phyloP scores from a whole-genome alignment of 1,284 basidiomycete species.

The Omphalotus olearius region DNA sequence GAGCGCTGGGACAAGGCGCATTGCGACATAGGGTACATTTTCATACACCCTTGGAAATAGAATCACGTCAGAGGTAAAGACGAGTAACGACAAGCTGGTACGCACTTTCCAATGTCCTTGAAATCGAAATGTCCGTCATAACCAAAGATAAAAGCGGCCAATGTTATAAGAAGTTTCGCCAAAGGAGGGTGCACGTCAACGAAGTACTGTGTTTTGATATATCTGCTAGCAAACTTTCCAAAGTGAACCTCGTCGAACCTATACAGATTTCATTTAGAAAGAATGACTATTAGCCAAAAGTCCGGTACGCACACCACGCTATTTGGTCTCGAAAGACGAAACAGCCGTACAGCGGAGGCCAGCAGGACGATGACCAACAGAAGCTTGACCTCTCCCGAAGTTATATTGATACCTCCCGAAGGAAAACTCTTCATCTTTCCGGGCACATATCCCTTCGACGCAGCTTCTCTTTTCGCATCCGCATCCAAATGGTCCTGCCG shows the following conservation, averaged over 20 bases:
- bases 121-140: slow-evolving; percentile 96
- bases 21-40: slow-evolving; percentile 90
- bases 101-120: slow-evolving; percentile 93
- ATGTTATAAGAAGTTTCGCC: slow-evolving; percentile 92
- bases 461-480: slow-evolving; percentile 65
- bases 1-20: slow-evolving; percentile 90
- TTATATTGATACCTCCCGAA: slow-evolving; percentile 62
- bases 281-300: too few species aligned
- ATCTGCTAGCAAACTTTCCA: slow-evolving; percentile 91
- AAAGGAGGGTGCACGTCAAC: slow-evolving; percentile 98
- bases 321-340: slow-evolving; percentile 74
- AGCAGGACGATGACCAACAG: slow-evolving; percentile 61
- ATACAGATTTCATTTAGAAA: background rate
- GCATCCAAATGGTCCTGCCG: slow-evolving; percentile 65
- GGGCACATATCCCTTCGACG: slow-evolving; percentile 60
- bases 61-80: slow-evolving; percentile 6
- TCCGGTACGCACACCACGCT: slow-evolving; percentile 78
- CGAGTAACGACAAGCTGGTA: background rate
- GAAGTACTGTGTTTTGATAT: slow-evolving; percentile 88
- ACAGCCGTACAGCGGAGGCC: slow-evolving; percentile 72
- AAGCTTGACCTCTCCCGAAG: slow-evolving; percentile 70
- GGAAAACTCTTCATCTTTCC: slow-evolving; percentile 40
- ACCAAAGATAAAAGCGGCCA: slow-evolving; percentile 86
- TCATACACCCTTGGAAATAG: slow-evolving; percentile 62
- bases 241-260: slow-evolving; percentile 98